Base-by-base conservation (phyloP, 176 grass and related monocot species). In the Carex kokanica region DNA sequence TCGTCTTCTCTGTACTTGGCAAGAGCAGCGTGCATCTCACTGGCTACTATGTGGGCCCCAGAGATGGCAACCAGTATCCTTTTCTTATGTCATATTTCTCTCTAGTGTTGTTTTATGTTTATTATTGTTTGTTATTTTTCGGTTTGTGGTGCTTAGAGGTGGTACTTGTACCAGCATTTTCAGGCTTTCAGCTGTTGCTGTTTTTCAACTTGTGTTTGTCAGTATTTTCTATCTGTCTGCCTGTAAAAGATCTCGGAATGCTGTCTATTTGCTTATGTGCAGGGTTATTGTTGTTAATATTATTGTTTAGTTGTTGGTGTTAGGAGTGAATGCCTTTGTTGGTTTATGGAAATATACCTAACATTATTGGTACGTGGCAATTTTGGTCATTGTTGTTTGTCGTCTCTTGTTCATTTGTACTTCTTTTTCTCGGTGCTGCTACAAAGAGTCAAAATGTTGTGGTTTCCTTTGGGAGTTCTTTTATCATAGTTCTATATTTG, bases 1-100 rank as follows among this genome's bases (percentile, higher is more conserved):
- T 93, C 27, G 81, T 88, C 20, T 89, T 96, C 83, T 96, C 93
- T 0, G 97, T 99, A 43, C 41, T 95, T 8, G 97, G 93, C 25
- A 67, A 72, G 16, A 93, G 83, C 83, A 90, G 89, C 15, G 58
- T 93, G 13, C 86, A 99, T 61, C 86, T 99, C 0, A 78, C 83
- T 51, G 93, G 97, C 68, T 99, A 93, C 78, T 93, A 89, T 68
- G 21, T 90, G 13, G 23, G 52, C 18, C 62, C 78, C 31, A 47
- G 81, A 32, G 43, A 49, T 56, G 84, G 74, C 15, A 90, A 78
- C 25, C 88, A 91, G 97, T 99, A 99, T 93, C 88, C 91, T 95
- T 86, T 61, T 3, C 20, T 85, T 82, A 25, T 43, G 11, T 24
- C 13, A 25, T 6, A 49, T 52, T 21, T 1, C 1, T 3, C 12